These are phyloP conservation scores for Moricandia moricandioides DNA, from an alignment of 345 rosid genomes.

Conservation along the genomic window DNA sequence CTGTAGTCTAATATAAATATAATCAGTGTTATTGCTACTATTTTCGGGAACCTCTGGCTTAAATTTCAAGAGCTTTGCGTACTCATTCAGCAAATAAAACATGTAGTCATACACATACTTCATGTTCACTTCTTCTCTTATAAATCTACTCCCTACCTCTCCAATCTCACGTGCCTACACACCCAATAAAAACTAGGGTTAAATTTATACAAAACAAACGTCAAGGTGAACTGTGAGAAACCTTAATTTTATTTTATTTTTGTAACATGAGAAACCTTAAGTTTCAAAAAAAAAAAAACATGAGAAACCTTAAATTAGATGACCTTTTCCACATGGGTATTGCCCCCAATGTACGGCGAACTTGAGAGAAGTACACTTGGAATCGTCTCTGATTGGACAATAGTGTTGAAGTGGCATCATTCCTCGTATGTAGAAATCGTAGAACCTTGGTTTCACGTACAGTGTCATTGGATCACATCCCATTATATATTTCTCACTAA, in stretches of 20 bases:
- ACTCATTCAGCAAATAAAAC: conserved; percentile 60
- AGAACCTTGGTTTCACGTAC: conserved; percentile 45
- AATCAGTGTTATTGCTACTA: background rate
- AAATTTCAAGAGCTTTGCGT: conserved; percentile 57
- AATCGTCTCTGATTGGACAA: conserved; percentile 58
- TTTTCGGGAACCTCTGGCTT: conserved; percentile 47
- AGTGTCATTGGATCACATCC: conserved; percentile 66
- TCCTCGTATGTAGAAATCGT: conserved; percentile 64
- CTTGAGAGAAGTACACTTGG: conserved; percentile 56
- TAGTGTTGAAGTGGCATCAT: conserved; percentile 64
- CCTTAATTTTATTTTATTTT: too few relatives aligned
- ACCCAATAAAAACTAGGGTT: background rate
- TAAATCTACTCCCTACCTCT: conserved; percentile 49
- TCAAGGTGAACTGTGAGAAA: background rate
- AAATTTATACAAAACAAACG: background rate
- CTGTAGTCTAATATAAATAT: background rate
- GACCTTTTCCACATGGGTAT: conserved; percentile 37
- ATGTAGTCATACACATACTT: conserved; percentile 66
- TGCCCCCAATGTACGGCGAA: conserved; percentile 87
- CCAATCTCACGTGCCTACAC: conserved; percentile 64
- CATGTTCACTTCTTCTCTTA: conserved; percentile 55
- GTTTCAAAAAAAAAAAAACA: too few relatives aligned
- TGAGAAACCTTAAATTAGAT: background rate
- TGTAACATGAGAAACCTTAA: too few relatives aligned
- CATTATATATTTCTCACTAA: conserved; percentile 67